Conservation (phyloP, 1,139 yeast genomes). For the Magnusiomyces suaveolens region DNA sequence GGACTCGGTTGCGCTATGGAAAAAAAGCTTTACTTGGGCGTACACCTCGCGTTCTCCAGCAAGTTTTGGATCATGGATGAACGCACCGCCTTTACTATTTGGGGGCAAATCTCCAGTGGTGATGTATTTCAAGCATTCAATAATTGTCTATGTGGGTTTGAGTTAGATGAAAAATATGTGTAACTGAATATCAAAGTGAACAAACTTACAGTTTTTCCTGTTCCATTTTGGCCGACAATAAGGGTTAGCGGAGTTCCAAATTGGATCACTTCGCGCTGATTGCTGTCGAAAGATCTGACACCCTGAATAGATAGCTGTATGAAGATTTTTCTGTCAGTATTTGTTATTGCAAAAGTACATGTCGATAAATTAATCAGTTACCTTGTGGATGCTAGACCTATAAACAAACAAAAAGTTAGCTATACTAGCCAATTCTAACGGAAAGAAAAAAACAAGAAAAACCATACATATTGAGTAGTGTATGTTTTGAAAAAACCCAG, state of each 20-base stretch:
- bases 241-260: constrained; percentile 86
- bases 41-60: constrained; percentile 61
- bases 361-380: constrained; percentile 10
- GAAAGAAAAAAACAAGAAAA: background rate
- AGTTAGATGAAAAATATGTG: background rate
- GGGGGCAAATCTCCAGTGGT: constrained; percentile 97
- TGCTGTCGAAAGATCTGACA: constrained; percentile 79
- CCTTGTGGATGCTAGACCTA: constrained; percentile 30
- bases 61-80: constrained; percentile 79
- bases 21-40: constrained; percentile 87
- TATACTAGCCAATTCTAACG: background rate
- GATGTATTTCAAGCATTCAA: constrained; percentile 86
- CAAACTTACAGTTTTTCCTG: constrained; percentile 69
- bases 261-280: constrained; percentile 73
- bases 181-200: background rate
- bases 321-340: background rate
- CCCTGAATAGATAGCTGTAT: constrained; percentile 73
- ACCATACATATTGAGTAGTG: too few species aligned
- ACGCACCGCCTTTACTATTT: constrained; percentile 92
- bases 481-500: background rate
- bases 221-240: constrained; percentile 93
- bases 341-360: background rate
- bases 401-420: background rate
- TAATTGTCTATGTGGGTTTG: constrained; percentile 46
- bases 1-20: constrained; percentile 60